Evolutionary conservation across 345 rosid genomes (phyloP).

Genomic region (Angophora floribunda): DNA sequence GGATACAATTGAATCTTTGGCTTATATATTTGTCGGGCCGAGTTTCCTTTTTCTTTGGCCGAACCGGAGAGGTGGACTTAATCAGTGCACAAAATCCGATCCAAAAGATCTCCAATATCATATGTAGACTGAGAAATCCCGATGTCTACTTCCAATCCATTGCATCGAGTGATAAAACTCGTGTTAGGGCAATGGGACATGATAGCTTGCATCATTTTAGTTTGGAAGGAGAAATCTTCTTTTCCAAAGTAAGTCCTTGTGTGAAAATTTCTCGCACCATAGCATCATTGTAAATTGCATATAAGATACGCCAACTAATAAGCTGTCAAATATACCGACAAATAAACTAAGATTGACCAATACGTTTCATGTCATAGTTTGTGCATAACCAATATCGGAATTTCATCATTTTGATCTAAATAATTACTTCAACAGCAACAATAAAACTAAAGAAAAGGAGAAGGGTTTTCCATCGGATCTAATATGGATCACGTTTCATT

Average conservation of each 20-base stretch:
- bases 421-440: background rate
- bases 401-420: background rate
- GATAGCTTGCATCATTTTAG: background rate
- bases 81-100: background rate
- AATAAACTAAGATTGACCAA: background rate
- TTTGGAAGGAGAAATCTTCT: background rate
- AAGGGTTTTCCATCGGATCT: background rate
- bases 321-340: background rate
- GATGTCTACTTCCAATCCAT: fast-evolving
- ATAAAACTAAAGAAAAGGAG: background rate
- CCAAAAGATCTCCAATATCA: background rate
- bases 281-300: background rate
- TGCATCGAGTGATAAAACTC: background rate
- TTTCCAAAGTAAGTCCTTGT: background rate
- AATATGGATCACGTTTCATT: background rate
- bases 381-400: background rate
- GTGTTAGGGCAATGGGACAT: background rate
- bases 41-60: background rate
- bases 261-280: background rate
- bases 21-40: background rate
- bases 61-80: background rate
- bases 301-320: background rate
- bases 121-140: fast-evolving
- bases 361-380: background rate
- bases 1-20: background rate